phyloP scores from a whole-genome alignment of 2,329 filamentous ascomycete genomes.

The Cordyceps javanica region DNA sequence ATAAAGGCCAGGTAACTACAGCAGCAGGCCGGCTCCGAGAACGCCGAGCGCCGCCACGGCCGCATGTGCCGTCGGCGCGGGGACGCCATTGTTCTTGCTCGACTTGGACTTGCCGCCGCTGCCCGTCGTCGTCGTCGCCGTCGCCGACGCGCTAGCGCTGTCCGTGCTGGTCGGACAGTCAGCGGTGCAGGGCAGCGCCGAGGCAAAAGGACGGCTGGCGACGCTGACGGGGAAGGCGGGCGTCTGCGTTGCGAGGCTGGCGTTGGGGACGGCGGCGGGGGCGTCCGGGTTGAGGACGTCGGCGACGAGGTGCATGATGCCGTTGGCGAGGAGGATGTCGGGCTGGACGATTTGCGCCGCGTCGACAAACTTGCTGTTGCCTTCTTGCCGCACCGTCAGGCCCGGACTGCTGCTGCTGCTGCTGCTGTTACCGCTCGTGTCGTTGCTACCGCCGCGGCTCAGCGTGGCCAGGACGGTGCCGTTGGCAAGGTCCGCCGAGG shows the following conservation, averaged over 20 bases:
- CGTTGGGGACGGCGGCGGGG: conserved; percentile 29
- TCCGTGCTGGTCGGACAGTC: conserved; percentile 28
- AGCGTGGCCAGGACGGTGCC: conserved; percentile 29
- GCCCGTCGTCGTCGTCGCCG: conserved; percentile 16
- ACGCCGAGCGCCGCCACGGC: conserved; percentile 25
- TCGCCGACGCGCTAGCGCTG: conserved; percentile 14
- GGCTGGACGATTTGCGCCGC: conserved; percentile 46
- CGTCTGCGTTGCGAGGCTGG: conserved; percentile 33
- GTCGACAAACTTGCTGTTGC: conserved; percentile 45
- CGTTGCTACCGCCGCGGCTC: conserved; percentile 3
- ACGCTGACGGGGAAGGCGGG: conserved; percentile 50
- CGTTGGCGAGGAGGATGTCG: conserved; percentile 50
- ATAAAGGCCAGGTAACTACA: neutral
- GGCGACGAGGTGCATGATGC: conserved; percentile 53
- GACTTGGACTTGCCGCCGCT: neutral
- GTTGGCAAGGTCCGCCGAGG: conserved; percentile 37
- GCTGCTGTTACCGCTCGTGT: neutral
- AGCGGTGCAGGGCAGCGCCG: conserved; percentile 35
- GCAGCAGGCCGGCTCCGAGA: conserved; percentile 21
- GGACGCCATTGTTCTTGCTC: conserved; percentile 16
- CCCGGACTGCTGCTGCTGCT: conserved; percentile 23
- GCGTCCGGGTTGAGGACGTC: conserved; percentile 41
- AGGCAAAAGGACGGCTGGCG: conserved; percentile 35
- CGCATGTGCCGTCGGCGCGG: conserved; percentile 20
- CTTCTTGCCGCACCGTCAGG: conserved; percentile 33